Base-by-base conservation (phyloP, 2,329 filamentous ascomycete species). In the Stromatinia cepivora region DNA sequence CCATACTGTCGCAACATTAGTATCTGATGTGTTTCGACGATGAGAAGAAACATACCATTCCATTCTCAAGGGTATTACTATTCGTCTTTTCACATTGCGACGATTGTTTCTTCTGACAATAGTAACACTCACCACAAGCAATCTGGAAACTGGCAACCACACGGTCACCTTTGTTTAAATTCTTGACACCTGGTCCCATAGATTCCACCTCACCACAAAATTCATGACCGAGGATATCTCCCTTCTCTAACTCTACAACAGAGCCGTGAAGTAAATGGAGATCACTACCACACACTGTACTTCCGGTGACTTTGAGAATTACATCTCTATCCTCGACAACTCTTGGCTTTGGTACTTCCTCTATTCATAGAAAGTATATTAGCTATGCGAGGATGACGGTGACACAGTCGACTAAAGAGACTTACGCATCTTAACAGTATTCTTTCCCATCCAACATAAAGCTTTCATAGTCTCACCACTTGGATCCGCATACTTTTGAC, bases 91-190 rank as follows among this genome's bases (percentile, higher is more conserved):
- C 91, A 78, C 93, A 97, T 76, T 92, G 89, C 22, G 90, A 93
- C 0, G 89, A 92, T 1, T 92, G 83, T 79, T 93, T 92, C 80
- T 92, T 86, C 73, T 90, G 85, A 82, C 93, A 97, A 79, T 89
- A 94, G 79, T 87, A 90, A 81, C 93, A 97, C 59, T 82, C 81
- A 10, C 86, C 86, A 71, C 86, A 88, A 0, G 92, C 91, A 76
- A 97, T 95, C 79, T 95, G 92, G 82, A 97, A 97, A 13, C 89
- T 91, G 0, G 91, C 92, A 1, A 97, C 93, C 28, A 95, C 93
- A 42, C 93, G 83, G 73, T 88, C 85, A 20, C 89, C 90, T 10
- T 82, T 79, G 70, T 87, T 80, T 61, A 89, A 78, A 4, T 84
- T 84, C 63, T 79, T 85, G 4, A 88, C 83, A 0, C 72, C 82